Evolutionary conservation across 2,329 filamentous ascomycete species (phyloP), one percentile per base, ranked within the genome.

Genomic region (Ophiostoma sp.): DNA sequence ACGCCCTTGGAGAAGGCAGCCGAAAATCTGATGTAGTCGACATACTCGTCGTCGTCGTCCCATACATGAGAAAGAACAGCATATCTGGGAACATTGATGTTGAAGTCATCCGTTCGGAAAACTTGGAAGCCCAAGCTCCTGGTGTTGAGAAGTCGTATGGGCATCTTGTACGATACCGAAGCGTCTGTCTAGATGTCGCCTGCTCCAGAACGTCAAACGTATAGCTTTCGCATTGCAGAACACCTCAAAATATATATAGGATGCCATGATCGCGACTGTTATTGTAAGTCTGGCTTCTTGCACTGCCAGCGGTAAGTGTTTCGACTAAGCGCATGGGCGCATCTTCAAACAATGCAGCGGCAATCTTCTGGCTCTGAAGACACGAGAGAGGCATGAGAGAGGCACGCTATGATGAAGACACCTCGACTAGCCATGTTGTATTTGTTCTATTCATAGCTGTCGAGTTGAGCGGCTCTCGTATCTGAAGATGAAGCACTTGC

Each of bases 31-130:
- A n/a, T n/a, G n/a, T n/a, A n/a, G n/a, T n/a, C n/a, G n/a, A n/a
- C n/a, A n/a, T n/a, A n/a, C n/a, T n/a, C n/a, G 2, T 71, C 67
- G 5, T 42, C 40, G 3, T 2, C 14, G 16, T 11, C 68, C 70
- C 71, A 71, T 0, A 68, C 71, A 58, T 73, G 72, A 6, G 72
- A 73, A 8, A 72, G 63, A 5, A 72, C 71, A 27, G 70, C 69
- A 64, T 72, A 81, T 5, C n/a, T 4, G 27, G 67, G 67, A 2
- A 68, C 44, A 1, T 62, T 8, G n/a, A n/a, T n/a, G 8, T 42
- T 36, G 4, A 5, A 16, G 6, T 18, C 12, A 7, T 6, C 27
- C 0, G 42, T 55, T 1, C 12, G 52, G 8, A 68, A 68, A 7
- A 27, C 41, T 6, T 68, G 52, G 42, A 68, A 66, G 2, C 55